A percentile compares a stretch with the other conserved stretches of the same genome.
Conservation (phyloP, 2,329 filamentous ascomycete genomes). For the Trichophyton benhamiae region DNA sequence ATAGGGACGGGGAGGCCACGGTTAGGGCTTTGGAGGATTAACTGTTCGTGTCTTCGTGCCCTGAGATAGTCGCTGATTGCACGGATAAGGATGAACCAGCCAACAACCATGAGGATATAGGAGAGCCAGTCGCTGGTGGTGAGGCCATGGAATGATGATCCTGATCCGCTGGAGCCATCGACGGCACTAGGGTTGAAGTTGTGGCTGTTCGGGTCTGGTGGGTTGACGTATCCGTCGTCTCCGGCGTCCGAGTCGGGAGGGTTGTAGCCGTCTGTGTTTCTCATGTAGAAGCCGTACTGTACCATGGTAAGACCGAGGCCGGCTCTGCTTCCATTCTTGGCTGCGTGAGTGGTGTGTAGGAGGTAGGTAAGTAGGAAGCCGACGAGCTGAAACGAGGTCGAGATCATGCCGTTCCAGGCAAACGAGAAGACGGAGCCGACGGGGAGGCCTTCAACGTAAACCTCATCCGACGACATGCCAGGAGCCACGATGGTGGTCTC, state of each 20-base stretch:
- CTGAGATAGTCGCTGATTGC: slow-evolving; percentile 83
- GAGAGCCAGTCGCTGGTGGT: slow-evolving; percentile 75
- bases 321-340: slow-evolving; percentile 91
- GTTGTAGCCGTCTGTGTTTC: slow-evolving; percentile 36
- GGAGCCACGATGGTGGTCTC: slow-evolving; percentile 96
- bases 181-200: slow-evolving; percentile 69
- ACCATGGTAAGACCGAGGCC: slow-evolving; percentile 91
- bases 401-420: slow-evolving; percentile 76
- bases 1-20: slow-evolving; percentile 73
- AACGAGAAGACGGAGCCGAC: slow-evolving; percentile 76
- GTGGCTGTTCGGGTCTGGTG: slow-evolving; percentile 79
- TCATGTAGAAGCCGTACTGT: slow-evolving; percentile 96
- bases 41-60: slow-evolving; percentile 78
- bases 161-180: slow-evolving; percentile 24
- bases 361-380: slow-evolving; percentile 97
- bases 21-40: slow-evolving; percentile 86
- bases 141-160: slow-evolving; percentile 40
- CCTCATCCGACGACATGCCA: slow-evolving; percentile 81
- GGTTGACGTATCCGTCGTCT: slow-evolving; percentile 34
- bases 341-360: slow-evolving; percentile 91
- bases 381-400: slow-evolving; percentile 91
- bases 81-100: slow-evolving; percentile 94
- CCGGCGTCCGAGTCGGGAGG: slow-evolving; percentile 39
- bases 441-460: slow-evolving; percentile 91
- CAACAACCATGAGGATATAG: slow-evolving; percentile 89